phyloP scores from a whole-genome alignment of 176 grass and related monocot species.

The Secale cereale region DNA sequence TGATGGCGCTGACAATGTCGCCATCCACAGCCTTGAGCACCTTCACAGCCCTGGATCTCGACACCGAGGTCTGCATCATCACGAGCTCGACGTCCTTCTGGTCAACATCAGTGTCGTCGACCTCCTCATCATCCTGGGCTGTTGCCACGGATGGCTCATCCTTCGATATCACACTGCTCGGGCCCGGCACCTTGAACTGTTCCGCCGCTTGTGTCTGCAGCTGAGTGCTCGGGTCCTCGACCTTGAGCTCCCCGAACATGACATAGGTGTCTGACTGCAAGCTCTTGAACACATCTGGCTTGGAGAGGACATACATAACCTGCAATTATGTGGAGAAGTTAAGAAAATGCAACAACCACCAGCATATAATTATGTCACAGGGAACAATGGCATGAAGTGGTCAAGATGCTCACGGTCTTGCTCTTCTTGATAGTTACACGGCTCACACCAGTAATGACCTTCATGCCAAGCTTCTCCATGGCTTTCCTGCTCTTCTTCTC shows the following conservation, averaged over 20 bases:
- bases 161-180: not conserved
- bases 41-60: conserved; percentile 19
- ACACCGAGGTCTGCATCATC: not conserved
- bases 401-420: conserved; percentile 26
- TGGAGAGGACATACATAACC: conserved; percentile 18
- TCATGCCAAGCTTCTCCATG: conserved; percentile 40
- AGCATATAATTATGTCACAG: too few species aligned
- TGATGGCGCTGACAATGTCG: conserved; percentile 12
- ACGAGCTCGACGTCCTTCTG: conserved; percentile 16
- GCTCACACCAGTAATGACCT: conserved; percentile 24
- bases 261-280: conserved; percentile 10
- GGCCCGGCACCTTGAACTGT: conserved; percentile 8
- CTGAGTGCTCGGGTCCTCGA: conserved; percentile 16
- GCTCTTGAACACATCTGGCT: conserved; percentile 30
- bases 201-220: conserved; percentile 6
- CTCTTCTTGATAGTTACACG: conserved; percentile 43
- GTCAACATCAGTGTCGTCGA: conserved; percentile 4
- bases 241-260: conserved; percentile 18
- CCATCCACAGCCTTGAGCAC: conserved; percentile 12
- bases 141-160: not conserved
- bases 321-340: not conserved
- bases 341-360: not conserved
- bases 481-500: conserved; percentile 38
- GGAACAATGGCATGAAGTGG: not conserved
- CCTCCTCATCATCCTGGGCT: conserved; percentile 12